Conservation (phyloP, 768 basidiomycete genomes). For the Daedalea quercina region DNA sequence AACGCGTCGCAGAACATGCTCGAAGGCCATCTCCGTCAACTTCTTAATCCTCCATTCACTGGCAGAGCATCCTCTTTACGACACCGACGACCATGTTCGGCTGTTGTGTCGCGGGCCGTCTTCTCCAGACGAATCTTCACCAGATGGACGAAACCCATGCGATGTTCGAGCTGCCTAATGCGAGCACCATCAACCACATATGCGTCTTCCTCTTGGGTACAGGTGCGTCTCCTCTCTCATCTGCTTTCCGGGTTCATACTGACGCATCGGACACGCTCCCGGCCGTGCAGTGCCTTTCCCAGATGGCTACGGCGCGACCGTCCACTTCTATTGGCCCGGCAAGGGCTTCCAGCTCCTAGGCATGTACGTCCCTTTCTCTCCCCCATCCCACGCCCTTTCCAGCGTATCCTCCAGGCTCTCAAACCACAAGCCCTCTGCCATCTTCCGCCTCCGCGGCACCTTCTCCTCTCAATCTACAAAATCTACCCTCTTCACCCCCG, state of each 20-base stretch:
- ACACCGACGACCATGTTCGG: conserved; percentile 52
- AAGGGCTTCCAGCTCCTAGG: conserved; percentile 83
- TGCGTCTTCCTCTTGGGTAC: conserved; percentile 81
- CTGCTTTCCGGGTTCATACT: not conserved
- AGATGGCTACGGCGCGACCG: conserved; percentile 76
- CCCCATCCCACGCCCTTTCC: not conserved
- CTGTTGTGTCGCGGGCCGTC: conserved; percentile 72
- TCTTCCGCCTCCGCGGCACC: conserved; percentile 73
- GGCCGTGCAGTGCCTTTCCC: conserved; percentile 63
- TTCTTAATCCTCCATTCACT: not conserved
- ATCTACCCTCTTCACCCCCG: conserved; percentile 25
- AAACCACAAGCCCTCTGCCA: conserved; percentile 85
- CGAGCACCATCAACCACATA: conserved; percentile 74
- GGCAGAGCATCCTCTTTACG: not conserved
- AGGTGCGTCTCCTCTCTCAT: conserved; percentile 33
- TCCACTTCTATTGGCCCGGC: conserved; percentile 83
- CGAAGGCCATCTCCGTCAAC: not conserved
- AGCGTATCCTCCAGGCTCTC: conserved; percentile 51
- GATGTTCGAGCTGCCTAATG: conserved; percentile 64
- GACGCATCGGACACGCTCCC: not conserved
- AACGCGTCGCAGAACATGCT: not conserved
- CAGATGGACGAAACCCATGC: conserved; percentile 84
- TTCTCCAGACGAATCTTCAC: conserved; percentile 71
- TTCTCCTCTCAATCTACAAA: conserved; percentile 34
- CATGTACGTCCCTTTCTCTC: conserved; percentile 45